Evolutionary conservation across 805 yeast genomes (phyloP), one percentile per base, ranked within the genome.

Genomic region (Candida insectalens): DNA sequence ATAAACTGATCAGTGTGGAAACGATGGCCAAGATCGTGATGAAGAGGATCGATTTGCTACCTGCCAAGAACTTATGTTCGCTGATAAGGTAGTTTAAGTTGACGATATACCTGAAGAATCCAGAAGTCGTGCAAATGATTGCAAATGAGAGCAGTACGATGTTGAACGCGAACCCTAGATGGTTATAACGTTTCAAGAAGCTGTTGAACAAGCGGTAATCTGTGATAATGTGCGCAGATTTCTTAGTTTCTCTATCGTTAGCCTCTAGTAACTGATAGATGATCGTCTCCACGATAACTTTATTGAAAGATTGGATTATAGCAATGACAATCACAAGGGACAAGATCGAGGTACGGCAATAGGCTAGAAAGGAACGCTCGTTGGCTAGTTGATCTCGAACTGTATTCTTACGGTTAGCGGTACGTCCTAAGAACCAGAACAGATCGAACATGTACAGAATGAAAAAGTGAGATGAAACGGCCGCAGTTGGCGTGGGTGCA

Each of bases 321-420:
- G 66, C 67, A 3, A 67, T 47, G 0, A 67, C 63, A 17, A 63
- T 47, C 1, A 67, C 51, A 12, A 65, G 48, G 34, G 64, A 59
- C 27, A 62, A 55, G 15, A 65, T 41, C 0, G 64, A 53, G 1
- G 68, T 59, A 20, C 74, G 50, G 12, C 62, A 36, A 63, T 71
- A 68, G 1, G 74, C 71, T 14, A 69, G 49, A 36, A 58, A 67
- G 4, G 73, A 63, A 26, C 74, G 50, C 39, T 69, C 74, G 39
- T 67, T 69, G 16, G 74, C 73, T 49, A 68, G 38, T 35, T 66
- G 71, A 43, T 66, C 71, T 38, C 71, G 47, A 9, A 67, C 63
- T n/a, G 60, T 62, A 9, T 36, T 32, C 6, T 32, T n/a, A 16
- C 20, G n/a, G 23, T 38, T 38, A 3, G 34, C 26, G 5, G 20